Evolutionary conservation across 176 grass and related monocot species (phyloP).

Genomic region (Areca catechu): DNA sequence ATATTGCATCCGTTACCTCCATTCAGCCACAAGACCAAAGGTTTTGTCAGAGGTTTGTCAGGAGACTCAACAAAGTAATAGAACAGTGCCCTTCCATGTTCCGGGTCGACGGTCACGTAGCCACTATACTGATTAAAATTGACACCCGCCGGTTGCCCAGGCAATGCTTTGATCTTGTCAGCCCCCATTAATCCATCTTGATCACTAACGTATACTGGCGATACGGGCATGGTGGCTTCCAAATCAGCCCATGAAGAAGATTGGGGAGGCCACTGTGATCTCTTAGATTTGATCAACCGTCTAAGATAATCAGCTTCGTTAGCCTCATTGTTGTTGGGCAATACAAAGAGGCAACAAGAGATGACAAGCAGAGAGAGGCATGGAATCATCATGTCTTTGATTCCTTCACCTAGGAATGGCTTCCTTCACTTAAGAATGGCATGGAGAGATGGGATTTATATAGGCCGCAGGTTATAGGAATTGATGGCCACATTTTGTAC

Average conservation of each 20-base stretch:
- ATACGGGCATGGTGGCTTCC: conserved; percentile 3
- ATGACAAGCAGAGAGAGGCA: background rate
- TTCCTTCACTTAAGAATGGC: too few species aligned
- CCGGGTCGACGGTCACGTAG: conserved; percentile 37
- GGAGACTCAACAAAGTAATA: conserved; percentile 58
- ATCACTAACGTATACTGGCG: background rate
- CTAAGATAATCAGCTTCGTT: conserved; percentile 21
- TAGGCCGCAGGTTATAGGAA: too few species aligned
- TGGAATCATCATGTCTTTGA: background rate
- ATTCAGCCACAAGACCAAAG: conserved; percentile 53
- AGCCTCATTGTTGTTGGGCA: background rate
- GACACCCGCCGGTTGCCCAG: conserved; percentile 43
- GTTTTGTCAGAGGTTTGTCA: conserved; percentile 27
- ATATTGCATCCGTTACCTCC: conserved; percentile 24
- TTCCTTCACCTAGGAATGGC: too few species aligned
- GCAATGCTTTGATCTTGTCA: conserved; percentile 42
- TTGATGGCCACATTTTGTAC: too few species aligned
- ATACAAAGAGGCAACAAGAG: too few species aligned
- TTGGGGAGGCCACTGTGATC: background rate
- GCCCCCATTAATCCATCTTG: conserved; percentile 29
- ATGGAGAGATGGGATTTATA: too few species aligned
- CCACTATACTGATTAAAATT: conserved; percentile 51
- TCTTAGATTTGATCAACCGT: conserved; percentile 14
- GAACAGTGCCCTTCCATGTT: conserved; percentile 46
- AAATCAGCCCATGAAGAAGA: conserved; percentile 1